Conservation (phyloP, 1,284 basidiomycete genomes). For the Laetiporus sulphureus region DNA sequence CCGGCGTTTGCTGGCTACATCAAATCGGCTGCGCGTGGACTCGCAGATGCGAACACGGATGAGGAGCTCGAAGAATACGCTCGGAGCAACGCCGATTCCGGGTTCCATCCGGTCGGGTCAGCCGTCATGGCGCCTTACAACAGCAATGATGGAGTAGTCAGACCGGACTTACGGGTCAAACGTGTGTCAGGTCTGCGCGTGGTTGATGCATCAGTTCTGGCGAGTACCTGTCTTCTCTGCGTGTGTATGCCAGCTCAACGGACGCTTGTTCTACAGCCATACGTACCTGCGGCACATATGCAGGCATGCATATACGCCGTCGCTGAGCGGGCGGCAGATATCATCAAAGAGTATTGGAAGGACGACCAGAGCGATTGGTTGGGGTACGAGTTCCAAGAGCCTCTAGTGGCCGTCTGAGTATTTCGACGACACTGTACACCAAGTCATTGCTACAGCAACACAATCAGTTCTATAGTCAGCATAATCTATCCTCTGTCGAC, state of each 20-base stretch:
- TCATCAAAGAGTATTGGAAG: too few species aligned
- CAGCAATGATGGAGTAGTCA: constrained; percentile 1
- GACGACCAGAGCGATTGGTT: too few species aligned
- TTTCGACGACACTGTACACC: too few species aligned
- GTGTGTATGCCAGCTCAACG: neutral
- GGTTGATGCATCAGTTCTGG: constrained; percentile 5
- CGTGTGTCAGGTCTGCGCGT: constrained; percentile 2
- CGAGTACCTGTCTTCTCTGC: neutral
- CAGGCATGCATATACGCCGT: constrained; percentile 4
- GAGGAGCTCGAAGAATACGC: constrained; percentile 23
- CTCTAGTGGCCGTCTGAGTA: too few species aligned
- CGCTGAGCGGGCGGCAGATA: constrained; percentile 4
- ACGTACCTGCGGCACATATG: constrained; percentile 1
- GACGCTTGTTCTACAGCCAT: constrained; percentile 3
- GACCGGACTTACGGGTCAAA: constrained; percentile 2
- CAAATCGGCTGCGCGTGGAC: constrained; percentile 9
- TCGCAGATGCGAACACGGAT: constrained; percentile 18
- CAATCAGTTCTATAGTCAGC: too few species aligned
- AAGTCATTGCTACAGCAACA: too few species aligned
- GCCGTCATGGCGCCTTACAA: constrained; percentile 1
- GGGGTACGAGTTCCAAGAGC: too few species aligned
- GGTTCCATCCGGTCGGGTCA: constrained; percentile 4
- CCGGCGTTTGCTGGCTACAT: constrained; percentile 31
- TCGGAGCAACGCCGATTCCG: constrained; percentile 23
- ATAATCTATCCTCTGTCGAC: too few species aligned